These are phyloP conservation scores for Petunia axillaris DNA, from an alignment of 257 asterid genomes.

Conservation along the genomic window DNA sequence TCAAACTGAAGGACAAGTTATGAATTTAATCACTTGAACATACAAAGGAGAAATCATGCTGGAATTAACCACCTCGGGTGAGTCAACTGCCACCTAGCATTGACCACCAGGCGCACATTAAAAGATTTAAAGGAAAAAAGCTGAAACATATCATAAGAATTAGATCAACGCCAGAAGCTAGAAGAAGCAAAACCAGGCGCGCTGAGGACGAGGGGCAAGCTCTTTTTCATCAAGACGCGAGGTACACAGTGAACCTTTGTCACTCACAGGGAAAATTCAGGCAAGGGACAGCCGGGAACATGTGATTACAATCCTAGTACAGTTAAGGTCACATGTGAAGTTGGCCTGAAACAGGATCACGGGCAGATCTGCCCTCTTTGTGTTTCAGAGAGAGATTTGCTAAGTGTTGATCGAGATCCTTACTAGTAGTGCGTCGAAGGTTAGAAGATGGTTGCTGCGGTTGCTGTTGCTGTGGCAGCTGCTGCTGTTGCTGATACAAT, in stretches of 20 bases:
- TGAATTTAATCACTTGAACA: constrained; percentile 29
- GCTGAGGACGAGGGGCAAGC: constrained; percentile 23
- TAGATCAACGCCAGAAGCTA: constrained; percentile 24
- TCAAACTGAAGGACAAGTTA: not conserved
- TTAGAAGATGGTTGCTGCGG: constrained; percentile 47
- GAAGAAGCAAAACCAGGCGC: constrained; percentile 20
- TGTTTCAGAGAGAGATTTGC: constrained; percentile 73
- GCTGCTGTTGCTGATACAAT: constrained; percentile 60
- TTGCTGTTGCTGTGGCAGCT: constrained; percentile 44
- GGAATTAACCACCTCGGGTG: constrained; percentile 74
- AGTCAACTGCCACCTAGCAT: constrained; percentile 58
- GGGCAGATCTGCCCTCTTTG: constrained; percentile 48
- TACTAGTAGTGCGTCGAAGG: constrained; percentile 67
- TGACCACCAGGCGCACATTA: constrained; percentile 80
- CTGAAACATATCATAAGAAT: constrained; percentile 25
- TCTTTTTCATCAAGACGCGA: constrained; percentile 28
- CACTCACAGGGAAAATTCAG: constrained; percentile 41
- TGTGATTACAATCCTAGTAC: constrained; percentile 27
- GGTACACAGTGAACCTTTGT: constrained; percentile 30
- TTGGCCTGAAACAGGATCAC: constrained; percentile 59
- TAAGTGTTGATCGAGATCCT: constrained; percentile 71
- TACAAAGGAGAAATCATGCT: constrained; percentile 41
- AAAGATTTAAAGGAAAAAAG: not conserved
- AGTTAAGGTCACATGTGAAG: constrained; percentile 52
- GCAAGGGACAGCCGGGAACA: constrained; percentile 33